Evolutionary conservation across 805 yeast species (phyloP), one percentile per base, ranked within the genome.

Genomic region (Candida boidinii): DNA sequence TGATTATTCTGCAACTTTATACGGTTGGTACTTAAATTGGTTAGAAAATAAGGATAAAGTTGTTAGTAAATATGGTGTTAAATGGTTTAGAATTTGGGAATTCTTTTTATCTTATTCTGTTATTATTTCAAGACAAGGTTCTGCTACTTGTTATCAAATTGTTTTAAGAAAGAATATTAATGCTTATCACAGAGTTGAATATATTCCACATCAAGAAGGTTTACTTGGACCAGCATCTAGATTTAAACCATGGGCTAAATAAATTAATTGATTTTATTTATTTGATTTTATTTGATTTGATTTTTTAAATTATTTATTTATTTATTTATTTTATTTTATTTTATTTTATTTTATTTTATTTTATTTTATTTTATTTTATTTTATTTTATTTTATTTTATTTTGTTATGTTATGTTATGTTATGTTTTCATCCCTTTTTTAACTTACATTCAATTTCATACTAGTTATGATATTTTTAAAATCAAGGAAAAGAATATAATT

Each of bases 21-120:
- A 88, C 85, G 76, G 79, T 63, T 86, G 96, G 96, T 87, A 87
- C 74, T 66, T 90, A 59, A 86, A 86, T 75, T 86, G 96, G 96
- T 54, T 82, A 51, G 78, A 79, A 39, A 85, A 86, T 74, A 73
- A 73, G 62, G 88, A 83, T 31, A 66, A 73, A 54, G 85, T 74
- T 41, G 66, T 77, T 39, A 70, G 72, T 65, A 84, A 82, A 65
- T 86, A 86, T 52, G 96, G 96, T 49, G 59, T 71, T 46, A 80
- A 79, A 64, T 86, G 95, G 95, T 87, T 67, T 66, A 77, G 92
- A 60, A 85, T 85, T 60, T 86, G 95, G 95, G 94, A 84, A 64
- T 85, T 61, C 68, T 86, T 86, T 67, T 73, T 86, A 52, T 84
- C 94, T 42, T 72, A 70, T 29, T 82, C 95, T 13, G 75, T 83